These are phyloP conservation scores for Gossypium sturtianum DNA, from an alignment of 345 rosid genomes.

Conservation along the genomic window DNA sequence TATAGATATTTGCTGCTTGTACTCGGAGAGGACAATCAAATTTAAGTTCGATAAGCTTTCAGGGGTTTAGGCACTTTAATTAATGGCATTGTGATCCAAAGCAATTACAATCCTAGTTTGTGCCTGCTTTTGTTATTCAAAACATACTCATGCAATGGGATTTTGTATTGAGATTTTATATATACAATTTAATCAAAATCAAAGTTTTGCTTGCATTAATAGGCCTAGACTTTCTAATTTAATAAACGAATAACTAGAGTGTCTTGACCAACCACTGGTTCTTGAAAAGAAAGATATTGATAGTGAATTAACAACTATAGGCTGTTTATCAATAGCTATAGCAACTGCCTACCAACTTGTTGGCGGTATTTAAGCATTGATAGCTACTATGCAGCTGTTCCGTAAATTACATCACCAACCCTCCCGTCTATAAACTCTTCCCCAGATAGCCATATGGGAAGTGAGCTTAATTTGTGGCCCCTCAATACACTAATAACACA, in stretches of 20 bases:
- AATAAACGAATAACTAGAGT: not conserved
- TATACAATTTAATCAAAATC: no score
- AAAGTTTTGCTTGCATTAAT: not conserved
- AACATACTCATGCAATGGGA: no score
- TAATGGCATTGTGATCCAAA: no score
- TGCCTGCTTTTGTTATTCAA: no score
- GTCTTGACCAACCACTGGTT: not conserved
- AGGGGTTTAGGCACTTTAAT: no score
- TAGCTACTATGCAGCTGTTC: not conserved
- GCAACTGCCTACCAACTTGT: not conserved
- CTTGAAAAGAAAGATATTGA: not conserved
- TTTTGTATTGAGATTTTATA: no score
- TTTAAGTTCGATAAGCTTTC: not conserved
- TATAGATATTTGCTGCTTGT: not conserved
- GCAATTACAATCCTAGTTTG: no score
- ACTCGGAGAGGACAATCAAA: not conserved
- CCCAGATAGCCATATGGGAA: not conserved
- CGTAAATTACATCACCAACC: not conserved
- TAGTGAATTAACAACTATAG: not conserved
- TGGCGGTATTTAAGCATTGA: not conserved
- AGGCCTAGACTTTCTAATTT: not conserved
- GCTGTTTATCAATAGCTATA: not conserved
- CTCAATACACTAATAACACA: not conserved
- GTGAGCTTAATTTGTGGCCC: no score
- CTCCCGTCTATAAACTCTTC: not conserved